Conservation (phyloP, 2,329 filamentous ascomycete species). For the Fusarium devonianum region DNA sequence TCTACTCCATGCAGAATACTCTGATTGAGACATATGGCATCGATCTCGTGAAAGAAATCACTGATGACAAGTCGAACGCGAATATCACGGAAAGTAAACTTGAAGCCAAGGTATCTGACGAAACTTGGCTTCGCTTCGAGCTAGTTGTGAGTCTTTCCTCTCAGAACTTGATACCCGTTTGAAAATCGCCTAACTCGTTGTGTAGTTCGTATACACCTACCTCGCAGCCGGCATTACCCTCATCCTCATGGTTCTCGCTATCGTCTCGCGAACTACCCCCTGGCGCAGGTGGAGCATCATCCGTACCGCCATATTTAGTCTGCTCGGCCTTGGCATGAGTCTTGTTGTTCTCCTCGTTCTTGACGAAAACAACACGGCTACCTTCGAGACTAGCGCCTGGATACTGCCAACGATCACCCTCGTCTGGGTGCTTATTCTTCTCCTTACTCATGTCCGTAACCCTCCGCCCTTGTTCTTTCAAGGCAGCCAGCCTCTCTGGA, state of each 20-base stretch:
- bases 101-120: slow-evolving; percentile 34
- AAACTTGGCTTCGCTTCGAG: slow-evolving; percentile 39
- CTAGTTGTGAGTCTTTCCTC: slow-evolving; percentile 42
- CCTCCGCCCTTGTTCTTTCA: slow-evolving; percentile 34
- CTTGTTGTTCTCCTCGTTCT: slow-evolving; percentile 41
- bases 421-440: slow-evolving; percentile 45
- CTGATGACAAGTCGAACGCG: slow-evolving; percentile 25
- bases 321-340: slow-evolving; percentile 43
- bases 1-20: slow-evolving; percentile 40
- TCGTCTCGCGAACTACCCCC: slow-evolving; percentile 42
- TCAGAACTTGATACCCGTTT: not conserved
- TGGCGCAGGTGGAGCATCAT: slow-evolving; percentile 46
- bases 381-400: slow-evolving; percentile 43
- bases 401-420: slow-evolving; percentile 46
- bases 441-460: slow-evolving; percentile 46
- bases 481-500: slow-evolving; percentile 25
- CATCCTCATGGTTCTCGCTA: slow-evolving; percentile 44
- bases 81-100: slow-evolving; percentile 27
- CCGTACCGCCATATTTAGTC: slow-evolving; percentile 42
- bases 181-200: not conserved
- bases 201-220: slow-evolving; percentile 47
- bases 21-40: slow-evolving; percentile 45
- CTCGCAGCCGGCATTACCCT: slow-evolving; percentile 45
- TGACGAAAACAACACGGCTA: slow-evolving; percentile 7
- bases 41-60: slow-evolving; percentile 40